Evolutionary conservation across 768 basidiomycete genomes (phyloP).

Genomic region (Gyrodon lividus): DNA sequence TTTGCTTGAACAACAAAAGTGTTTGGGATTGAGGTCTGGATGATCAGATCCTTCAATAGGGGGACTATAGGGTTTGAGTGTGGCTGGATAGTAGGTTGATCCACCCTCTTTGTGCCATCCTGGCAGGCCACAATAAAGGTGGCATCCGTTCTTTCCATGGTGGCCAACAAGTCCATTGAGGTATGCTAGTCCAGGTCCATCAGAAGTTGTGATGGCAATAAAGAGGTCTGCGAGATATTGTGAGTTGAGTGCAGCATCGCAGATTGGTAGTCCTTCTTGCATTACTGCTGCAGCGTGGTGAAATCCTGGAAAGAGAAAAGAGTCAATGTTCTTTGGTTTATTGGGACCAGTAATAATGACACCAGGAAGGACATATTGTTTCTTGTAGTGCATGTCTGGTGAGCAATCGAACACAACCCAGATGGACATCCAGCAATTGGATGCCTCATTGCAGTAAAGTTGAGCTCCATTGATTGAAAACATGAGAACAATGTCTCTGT

Average conservation of each 20-base stretch:
- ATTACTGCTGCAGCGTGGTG: slow-evolving; percentile 19
- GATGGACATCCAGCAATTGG: slow-evolving; percentile 33
- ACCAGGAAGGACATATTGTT: slow-evolving; percentile 30
- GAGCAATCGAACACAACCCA: slow-evolving; percentile 35
- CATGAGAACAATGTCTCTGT: no score
- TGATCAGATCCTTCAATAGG: no score
- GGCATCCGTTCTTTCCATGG: slow-evolving; percentile 23
- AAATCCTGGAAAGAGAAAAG: slow-evolving; percentile 16
- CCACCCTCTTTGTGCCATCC: slow-evolving; percentile 33
- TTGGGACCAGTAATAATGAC: slow-evolving; percentile 34
- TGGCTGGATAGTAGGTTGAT: slow-evolving; percentile 35
- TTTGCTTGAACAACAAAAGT: no score
- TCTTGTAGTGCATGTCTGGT: slow-evolving; percentile 32
- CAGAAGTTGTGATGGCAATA: slow-evolving; percentile 3
- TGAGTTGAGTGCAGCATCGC: slow-evolving; percentile 13
- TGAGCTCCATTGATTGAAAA: background rate
- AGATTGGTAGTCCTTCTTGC: slow-evolving; percentile 17
- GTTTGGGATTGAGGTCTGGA: no score
- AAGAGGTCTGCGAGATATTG: slow-evolving; percentile 12
- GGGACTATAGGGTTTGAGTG: no score
- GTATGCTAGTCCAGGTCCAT: background rate
- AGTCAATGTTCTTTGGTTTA: slow-evolving; percentile 33
- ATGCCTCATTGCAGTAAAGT: slow-evolving; percentile 32
- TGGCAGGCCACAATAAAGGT: slow-evolving; percentile 28
- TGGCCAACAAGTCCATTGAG: no score